Conservation (phyloP, 2,329 filamentous ascomycete species). For the Aotearoamyces nothofagi region DNA sequence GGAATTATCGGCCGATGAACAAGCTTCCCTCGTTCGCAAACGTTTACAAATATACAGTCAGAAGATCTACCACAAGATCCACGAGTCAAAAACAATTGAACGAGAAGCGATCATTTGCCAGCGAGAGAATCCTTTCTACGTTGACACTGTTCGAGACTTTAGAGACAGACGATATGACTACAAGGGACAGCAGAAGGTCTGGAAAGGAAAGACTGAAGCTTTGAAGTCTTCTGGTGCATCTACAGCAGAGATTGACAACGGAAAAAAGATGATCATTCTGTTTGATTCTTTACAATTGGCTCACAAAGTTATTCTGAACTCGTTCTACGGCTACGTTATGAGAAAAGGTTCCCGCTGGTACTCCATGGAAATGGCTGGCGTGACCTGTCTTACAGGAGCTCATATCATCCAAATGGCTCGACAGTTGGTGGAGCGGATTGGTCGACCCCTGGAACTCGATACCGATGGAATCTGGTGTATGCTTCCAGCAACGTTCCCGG, state of each 20-base stretch:
- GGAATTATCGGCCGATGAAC: slow-evolving; percentile 69
- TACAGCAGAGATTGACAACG: slow-evolving; percentile 67
- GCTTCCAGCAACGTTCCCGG: slow-evolving; percentile 86
- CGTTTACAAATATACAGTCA: slow-evolving; percentile 86
- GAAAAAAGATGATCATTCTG: slow-evolving; percentile 96
- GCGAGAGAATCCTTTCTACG: slow-evolving; percentile 95
- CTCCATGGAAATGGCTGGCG: slow-evolving; percentile 97
- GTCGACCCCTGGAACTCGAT: slow-evolving; percentile 83
- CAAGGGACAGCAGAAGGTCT: slow-evolving; percentile 94
- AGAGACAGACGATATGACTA: slow-evolving; percentile 96
- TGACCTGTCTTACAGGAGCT: slow-evolving; percentile 91
- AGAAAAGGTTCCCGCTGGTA: slow-evolving; percentile 98
- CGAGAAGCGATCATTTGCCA: slow-evolving; percentile 97
- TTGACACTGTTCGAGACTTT: slow-evolving; percentile 90
- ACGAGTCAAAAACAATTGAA: slow-evolving; percentile 82
- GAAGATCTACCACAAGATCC: slow-evolving; percentile 99
- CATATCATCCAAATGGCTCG: slow-evolving; percentile 95
- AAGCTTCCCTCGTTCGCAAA: slow-evolving; percentile 67
- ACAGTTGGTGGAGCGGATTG: slow-evolving; percentile 83
- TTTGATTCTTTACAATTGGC: slow-evolving; percentile 93
- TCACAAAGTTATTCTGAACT: slow-evolving; percentile 98
- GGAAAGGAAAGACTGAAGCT: slow-evolving; percentile 90
- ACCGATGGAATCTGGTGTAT: slow-evolving; percentile 99
- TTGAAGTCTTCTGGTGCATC: slow-evolving; percentile 72
- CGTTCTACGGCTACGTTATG: slow-evolving; percentile 99